Percentiles rank a stretch among this genome's conserved stretches.
Evolutionary conservation across 192 early-diverging fungal genomes (phyloP).

Genomic region (Umbelopsis isabellina): DNA sequence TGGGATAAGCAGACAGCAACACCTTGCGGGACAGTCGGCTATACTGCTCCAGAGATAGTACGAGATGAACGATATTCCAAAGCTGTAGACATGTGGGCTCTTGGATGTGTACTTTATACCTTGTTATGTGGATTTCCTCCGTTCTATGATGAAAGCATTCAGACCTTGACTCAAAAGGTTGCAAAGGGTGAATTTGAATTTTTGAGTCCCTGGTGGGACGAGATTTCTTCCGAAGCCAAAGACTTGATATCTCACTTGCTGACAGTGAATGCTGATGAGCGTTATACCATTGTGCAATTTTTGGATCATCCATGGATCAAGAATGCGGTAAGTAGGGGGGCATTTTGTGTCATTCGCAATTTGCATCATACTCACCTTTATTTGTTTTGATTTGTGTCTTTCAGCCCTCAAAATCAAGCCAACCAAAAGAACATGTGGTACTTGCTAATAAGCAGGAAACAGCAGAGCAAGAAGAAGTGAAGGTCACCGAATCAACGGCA

Average conservation of each 20-base stretch:
- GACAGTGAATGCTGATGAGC: conserved; percentile 66
- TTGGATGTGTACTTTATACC: conserved; percentile 85
- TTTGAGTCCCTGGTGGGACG: conserved; percentile 90
- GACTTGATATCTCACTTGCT: conserved; percentile 71
- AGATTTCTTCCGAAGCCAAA: conserved; percentile 74
- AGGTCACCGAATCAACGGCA: background rate
- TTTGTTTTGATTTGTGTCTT: no score
- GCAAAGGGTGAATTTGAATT: conserved; percentile 84
- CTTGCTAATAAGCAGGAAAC: background rate
- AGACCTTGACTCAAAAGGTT: conserved; percentile 82
- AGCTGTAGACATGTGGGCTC: conserved; percentile 84
- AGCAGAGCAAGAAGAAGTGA: background rate
- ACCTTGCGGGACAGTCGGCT: conserved; percentile 91
- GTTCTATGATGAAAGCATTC: conserved; percentile 81
- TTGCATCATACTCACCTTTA: no score
- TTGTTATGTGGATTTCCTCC: conserved; percentile 82
- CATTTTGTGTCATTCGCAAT: background rate
- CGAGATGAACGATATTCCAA: conserved; percentile 80
- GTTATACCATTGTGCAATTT: conserved; percentile 83
- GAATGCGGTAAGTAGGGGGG: conserved; percentile 47
- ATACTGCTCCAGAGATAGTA: conserved; percentile 93
- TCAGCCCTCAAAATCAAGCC: background rate
- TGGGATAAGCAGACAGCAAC: conserved; percentile 86
- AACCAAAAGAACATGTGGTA: background rate
- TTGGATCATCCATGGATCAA: conserved; percentile 82